A percentile compares a stretch with the other conserved stretches of the same genome.
phyloP scores from a whole-genome alignment of 768 basidiomycete species.

The Dacryopinax primogenitus region DNA sequence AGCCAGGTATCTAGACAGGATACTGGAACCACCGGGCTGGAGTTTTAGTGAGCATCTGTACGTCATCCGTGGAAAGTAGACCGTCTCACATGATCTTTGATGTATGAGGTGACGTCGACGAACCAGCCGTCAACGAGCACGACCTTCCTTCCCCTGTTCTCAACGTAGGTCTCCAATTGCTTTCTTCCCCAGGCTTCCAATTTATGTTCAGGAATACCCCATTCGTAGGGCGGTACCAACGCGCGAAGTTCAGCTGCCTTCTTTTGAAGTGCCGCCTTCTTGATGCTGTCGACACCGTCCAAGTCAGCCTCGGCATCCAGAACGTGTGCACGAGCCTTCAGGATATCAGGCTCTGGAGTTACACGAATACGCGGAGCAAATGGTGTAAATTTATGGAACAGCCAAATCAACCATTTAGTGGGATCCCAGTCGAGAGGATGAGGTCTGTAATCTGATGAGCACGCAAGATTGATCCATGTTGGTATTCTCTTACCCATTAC shows the following conservation, averaged over 20 bases:
- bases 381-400: conserved; percentile 32
- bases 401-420: conserved; percentile 61
- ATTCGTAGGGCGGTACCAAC: conserved; percentile 9
- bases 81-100: conserved; percentile 51
- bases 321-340: conserved; percentile 23
- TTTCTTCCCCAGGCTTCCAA: conserved; percentile 20
- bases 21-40: conserved; percentile 49
- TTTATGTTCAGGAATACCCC: conserved; percentile 20
- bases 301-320: conserved; percentile 21
- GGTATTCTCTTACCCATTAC: conserved; percentile 35
- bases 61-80: background rate
- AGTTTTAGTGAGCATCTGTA: conserved; percentile 11
- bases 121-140: conserved; percentile 48
- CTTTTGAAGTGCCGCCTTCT: conserved; percentile 16
- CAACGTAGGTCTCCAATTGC: conserved; percentile 12
- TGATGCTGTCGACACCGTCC: conserved; percentile 13
- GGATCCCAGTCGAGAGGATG: conserved; percentile 58
- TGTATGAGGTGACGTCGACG: conserved; percentile 48
- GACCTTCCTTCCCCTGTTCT: conserved; percentile 24
- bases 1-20: conserved; percentile 41
- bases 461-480: conserved; percentile 16
- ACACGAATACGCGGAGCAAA: conserved; percentile 23
- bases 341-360: conserved; percentile 23
- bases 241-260: conserved; percentile 17
- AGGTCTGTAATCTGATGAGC: conserved; percentile 27